Percentiles rank a stretch among this genome's conserved stretches.
Evolutionary conservation across 2,329 filamentous ascomycete genomes (phyloP).

Genomic region (Aspergillus sp.): DNA sequence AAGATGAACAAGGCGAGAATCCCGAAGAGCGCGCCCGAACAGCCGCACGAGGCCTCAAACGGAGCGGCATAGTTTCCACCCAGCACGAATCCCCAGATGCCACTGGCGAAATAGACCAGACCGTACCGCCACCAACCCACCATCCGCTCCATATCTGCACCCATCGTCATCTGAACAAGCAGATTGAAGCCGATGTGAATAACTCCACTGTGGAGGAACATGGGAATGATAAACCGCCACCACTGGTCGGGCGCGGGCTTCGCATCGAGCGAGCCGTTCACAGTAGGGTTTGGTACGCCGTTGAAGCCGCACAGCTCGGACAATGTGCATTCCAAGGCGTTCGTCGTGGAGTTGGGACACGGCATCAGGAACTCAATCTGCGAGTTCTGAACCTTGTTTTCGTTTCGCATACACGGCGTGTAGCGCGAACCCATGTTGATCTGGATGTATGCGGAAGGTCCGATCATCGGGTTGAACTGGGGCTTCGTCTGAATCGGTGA

Average conservation of each 20-base stretch:
- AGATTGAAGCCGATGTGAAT: slow-evolving; percentile 97
- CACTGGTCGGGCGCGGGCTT: slow-evolving; percentile 79
- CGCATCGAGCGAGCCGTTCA: slow-evolving; percentile 51
- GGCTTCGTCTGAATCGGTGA: slow-evolving; percentile 69
- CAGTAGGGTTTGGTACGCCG: slow-evolving; percentile 66
- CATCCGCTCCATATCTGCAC: slow-evolving; percentile 84
- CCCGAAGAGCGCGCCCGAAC: slow-evolving; percentile 87
- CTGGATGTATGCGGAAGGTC: slow-evolving; percentile 81
- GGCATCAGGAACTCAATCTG: slow-evolving; percentile 55
- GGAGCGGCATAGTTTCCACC: slow-evolving; percentile 89
- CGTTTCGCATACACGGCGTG: slow-evolving; percentile 89
- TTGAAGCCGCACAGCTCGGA: slow-evolving; percentile 80
- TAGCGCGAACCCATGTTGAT: slow-evolving; percentile 97
- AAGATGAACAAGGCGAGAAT: slow-evolving; percentile 84
- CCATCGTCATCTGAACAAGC: slow-evolving; percentile 83
- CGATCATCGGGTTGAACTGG: slow-evolving; percentile 94
- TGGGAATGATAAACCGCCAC: slow-evolving; percentile 93
- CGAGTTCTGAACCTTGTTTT: slow-evolving; percentile 40
- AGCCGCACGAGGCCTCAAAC: slow-evolving; percentile 79
- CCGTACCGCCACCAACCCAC: slow-evolving; percentile 87
- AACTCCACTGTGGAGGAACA: slow-evolving; percentile 91
- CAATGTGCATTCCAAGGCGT: slow-evolving; percentile 64
- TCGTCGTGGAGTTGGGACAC: slow-evolving; percentile 75
- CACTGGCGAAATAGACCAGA: slow-evolving; percentile 83
- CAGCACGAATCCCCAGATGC: slow-evolving; percentile 94